phyloP scores from a whole-genome alignment of 148 eudicot species.

The Silene conica region DNA sequence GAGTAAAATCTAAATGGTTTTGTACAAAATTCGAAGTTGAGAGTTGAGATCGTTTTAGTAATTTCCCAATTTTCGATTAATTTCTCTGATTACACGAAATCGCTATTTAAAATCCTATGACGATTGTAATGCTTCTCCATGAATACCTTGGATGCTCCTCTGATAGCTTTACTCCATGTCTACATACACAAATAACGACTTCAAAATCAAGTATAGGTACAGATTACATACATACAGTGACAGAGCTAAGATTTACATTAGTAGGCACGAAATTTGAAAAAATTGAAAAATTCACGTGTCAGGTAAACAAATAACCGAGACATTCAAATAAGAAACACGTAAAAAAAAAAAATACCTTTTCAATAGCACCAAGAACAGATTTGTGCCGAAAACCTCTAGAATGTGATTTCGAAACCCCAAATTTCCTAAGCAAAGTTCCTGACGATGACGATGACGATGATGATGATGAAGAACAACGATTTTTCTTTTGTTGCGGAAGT shows the following conservation, averaged over 20 bases:
- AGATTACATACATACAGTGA: too few species aligned
- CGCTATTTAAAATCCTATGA: slow-evolving; percentile 61
- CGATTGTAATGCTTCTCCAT: slow-evolving; percentile 80
- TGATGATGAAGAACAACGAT: too few species aligned
- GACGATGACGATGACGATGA: too few species aligned
- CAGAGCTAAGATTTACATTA: too few species aligned
- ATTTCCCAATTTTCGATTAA: too few species aligned
- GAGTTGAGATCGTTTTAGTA: too few species aligned
- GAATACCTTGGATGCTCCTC: slow-evolving; percentile 78
- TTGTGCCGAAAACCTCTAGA: slow-evolving; percentile 39
- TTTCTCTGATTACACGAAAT: slow-evolving; percentile 19
- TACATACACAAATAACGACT: slow-evolving; percentile 20
- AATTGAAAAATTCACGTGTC: too few species aligned
- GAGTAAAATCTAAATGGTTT: too few species aligned
- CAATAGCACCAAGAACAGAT: slow-evolving; percentile 47
- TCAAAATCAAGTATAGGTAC: not conserved
- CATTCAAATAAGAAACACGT: too few species aligned
- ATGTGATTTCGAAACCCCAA: slow-evolving; percentile 43
- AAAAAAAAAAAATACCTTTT: slow-evolving; percentile 41
- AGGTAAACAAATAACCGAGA: too few species aligned
- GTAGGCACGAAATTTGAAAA: too few species aligned
- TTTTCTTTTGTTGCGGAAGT: slow-evolving; percentile 24
- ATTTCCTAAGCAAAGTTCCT: slow-evolving; percentile 24
- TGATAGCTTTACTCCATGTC: slow-evolving; percentile 83
- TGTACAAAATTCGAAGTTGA: too few species aligned